Percentiles rank a stretch among this genome's conserved stretches.
These are phyloP conservation scores for Limnanthes douglasii DNA, from an alignment of 345 rosid species.

Conservation along the genomic window DNA sequence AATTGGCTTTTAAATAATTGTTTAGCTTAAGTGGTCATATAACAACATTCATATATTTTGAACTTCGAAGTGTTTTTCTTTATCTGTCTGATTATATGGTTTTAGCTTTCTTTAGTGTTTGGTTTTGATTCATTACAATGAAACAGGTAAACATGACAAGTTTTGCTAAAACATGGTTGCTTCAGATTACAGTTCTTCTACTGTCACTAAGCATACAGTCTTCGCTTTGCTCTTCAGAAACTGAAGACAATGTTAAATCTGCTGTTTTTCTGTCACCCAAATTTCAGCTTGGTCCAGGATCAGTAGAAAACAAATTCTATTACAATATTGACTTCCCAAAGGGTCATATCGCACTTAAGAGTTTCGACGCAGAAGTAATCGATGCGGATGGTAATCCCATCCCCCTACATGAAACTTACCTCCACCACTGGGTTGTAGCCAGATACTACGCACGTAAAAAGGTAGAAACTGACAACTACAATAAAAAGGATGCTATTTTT, in stretches of 20 bases:
- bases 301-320: slow-evolving; percentile 39
- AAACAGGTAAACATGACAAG: slow-evolving; percentile 19
- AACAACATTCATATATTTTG: no score
- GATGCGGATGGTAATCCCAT: slow-evolving; percentile 53
- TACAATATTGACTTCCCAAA: slow-evolving; percentile 54
- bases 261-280: slow-evolving; percentile 52
- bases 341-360: slow-evolving; percentile 71
- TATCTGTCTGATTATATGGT: no score
- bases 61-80: no score
- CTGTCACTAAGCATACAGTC: slow-evolving; percentile 9
- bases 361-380: slow-evolving; percentile 52
- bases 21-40: no score
- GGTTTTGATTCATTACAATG: no score
- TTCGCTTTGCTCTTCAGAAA: slow-evolving; percentile 8
- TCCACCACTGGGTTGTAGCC: slow-evolving; percentile 75
- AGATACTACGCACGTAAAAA: slow-evolving; percentile 28
- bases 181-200: slow-evolving; percentile 10
- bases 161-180: slow-evolving; percentile 6
- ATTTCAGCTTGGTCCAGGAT: slow-evolving; percentile 63
- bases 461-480: slow-evolving; percentile 4
- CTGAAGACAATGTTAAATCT: slow-evolving; percentile 24
- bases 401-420: slow-evolving; percentile 76
- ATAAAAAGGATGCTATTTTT: slow-evolving; percentile 10
- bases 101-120: no score
- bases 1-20: no score